Base-by-base conservation (phyloP, 768 basidiomycete genomes). In the Pulveroboletus frians region DNA sequence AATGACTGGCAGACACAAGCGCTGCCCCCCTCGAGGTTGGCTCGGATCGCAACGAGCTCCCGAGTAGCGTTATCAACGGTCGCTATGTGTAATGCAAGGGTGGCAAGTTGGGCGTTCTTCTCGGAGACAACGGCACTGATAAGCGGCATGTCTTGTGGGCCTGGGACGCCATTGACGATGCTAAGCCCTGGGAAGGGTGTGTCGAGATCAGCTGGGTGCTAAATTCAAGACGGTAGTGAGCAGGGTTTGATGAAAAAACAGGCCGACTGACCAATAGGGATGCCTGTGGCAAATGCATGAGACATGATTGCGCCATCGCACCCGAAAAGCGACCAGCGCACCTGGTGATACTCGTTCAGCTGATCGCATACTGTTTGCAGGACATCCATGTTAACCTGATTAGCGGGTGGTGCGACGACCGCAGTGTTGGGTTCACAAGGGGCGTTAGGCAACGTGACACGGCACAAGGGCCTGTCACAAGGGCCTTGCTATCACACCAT, bases 271-370 rank as follows among this genome's bases (percentile, higher is more conserved):
- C 64, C 48, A 55, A 63, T 55, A 51, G 44, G 26, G 59, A 49
- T 31, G 46, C 9, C 61, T 56, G 43, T 46, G 26, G 49, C 35
- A 31, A 17, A 29, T n/a, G 48, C 47, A 62, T 68, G 64, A 66
- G 66, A 64, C 55, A 66, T 42, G 60, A 66, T 66, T 58, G 65
- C 66, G 67, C 67, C 51, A 66, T 66, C 56, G 53, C 26, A 34
- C 39, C 41, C 39, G 39, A 37, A 27, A 49, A 45, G 49, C 31
- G 47, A 39, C 29, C 5, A 38, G 21, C 53, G 45, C 35, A 66
- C 64, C 61, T 62, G 47, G 31, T 43, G 50, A 54, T 34, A 53
- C 6, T 50, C 54, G 15, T 68, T 56, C 41, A 66, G 38, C 6
- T 55, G 56, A 34, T 23, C 31, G 21, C 60, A 43, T 39, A 61